Conservation (phyloP, 345 rosid genomes). For the Pugionium dolabratum region DNA sequence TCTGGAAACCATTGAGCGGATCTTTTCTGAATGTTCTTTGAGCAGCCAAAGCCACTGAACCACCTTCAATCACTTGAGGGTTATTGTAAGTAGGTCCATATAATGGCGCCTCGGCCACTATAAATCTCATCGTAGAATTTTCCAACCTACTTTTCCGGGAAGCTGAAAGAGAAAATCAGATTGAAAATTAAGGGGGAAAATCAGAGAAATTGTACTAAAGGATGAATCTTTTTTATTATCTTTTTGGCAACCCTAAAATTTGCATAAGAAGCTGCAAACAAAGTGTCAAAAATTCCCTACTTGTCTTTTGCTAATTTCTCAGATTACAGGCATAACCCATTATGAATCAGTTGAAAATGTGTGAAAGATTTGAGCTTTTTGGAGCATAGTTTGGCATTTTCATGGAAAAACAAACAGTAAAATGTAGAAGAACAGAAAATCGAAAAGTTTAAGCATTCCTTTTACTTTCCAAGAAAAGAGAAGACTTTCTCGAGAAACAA, state of each 20-base stretch:
- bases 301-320: background rate
- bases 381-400: slow-evolving; percentile 30
- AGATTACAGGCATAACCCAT: slow-evolving; percentile 18
- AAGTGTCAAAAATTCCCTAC: too few species aligned
- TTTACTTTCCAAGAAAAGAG: slow-evolving; percentile 21
- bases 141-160: slow-evolving; percentile 37
- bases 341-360: background rate
- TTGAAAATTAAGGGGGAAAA: slow-evolving; percentile 6
- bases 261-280: background rate
- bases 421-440: slow-evolving; percentile 1
- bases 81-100: slow-evolving; percentile 48
- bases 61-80: slow-evolving; percentile 29
- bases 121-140: slow-evolving; percentile 35
- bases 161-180: slow-evolving; percentile 28
- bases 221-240: slow-evolving; percentile 1
- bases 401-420: slow-evolving; percentile 32
- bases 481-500: slow-evolving; percentile 21
- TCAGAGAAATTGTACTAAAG: background rate
- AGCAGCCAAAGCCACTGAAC: slow-evolving; percentile 69
- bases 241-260: slow-evolving; percentile 13
- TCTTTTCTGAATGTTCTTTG: slow-evolving; percentile 81
- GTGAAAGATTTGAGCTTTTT: slow-evolving; percentile 1
- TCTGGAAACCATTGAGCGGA: slow-evolving; percentile 72
- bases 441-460: background rate
- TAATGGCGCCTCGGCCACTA: slow-evolving; percentile 59